Conservation (phyloP, 2,329 filamentous ascomycete species). For the Fusarium denticulatum region DNA sequence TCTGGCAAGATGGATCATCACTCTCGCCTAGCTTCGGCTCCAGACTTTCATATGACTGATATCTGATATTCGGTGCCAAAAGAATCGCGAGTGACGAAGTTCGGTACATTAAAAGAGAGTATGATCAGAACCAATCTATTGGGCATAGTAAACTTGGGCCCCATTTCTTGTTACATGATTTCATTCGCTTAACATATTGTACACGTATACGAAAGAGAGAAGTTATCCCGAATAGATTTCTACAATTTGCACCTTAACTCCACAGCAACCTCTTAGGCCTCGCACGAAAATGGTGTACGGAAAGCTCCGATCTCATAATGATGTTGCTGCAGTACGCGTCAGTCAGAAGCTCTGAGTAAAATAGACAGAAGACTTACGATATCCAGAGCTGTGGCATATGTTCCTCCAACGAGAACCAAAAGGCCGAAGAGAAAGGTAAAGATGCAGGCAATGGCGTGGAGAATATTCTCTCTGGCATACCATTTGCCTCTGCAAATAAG, state of each 20-base stretch:
- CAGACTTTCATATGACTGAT: background rate
- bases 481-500: constrained; percentile 44
- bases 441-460: constrained; percentile 4
- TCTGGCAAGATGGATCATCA: rapidly evolving
- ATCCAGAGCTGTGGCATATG: constrained; percentile 27
- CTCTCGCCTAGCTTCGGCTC: background rate
- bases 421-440: constrained; percentile 33
- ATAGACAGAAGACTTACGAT: constrained; percentile 4
- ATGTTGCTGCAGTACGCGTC: background rate
- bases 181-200: rapidly evolving
- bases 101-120: rapidly evolving
- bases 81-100: rapidly evolving
- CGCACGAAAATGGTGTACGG: constrained; percentile 18
- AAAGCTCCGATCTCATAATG: constrained; percentile 30
- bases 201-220: too few species aligned
- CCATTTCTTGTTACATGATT: rapidly evolving
- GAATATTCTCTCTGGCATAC: constrained; percentile 28
- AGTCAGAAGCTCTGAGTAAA: rapidly evolving
- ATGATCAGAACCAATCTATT: rapidly evolving
- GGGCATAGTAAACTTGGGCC: rapidly evolving
- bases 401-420: constrained; percentile 20
- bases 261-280: background rate
- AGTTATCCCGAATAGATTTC: rapidly evolving
- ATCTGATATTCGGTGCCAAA: rapidly evolving
- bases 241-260: background rate